Conservation (phyloP, 805 yeast genomes). For the Lipomyces sp. region DNA sequence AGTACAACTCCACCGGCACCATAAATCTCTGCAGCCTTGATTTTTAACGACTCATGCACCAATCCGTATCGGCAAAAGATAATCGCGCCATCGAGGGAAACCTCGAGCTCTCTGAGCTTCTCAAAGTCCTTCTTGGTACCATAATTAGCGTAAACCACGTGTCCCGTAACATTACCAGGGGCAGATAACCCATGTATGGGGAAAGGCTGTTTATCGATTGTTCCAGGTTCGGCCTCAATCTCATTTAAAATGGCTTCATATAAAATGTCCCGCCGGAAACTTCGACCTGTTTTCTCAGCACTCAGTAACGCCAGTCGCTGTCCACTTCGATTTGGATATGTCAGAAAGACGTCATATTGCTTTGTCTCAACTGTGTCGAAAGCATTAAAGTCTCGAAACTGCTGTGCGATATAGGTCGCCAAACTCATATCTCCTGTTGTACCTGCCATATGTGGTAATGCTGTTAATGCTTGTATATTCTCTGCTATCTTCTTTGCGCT, state of each 20-base stretch:
- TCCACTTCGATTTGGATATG: constrained; percentile 60
- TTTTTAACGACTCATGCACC: constrained; percentile 73
- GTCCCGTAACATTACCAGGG: constrained; percentile 71
- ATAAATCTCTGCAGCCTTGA: constrained; percentile 70
- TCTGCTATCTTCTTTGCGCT: constrained; percentile 64
- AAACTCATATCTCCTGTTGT: constrained; percentile 81
- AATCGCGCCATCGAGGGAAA: constrained; percentile 60
- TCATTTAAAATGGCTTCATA: constrained; percentile 27
- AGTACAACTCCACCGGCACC: constrained; percentile 72
- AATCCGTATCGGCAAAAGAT: constrained; percentile 70
- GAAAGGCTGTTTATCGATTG: constrained; percentile 24
- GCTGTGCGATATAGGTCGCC: constrained; percentile 65
- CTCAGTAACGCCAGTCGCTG: constrained; percentile 20
- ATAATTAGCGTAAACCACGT: constrained; percentile 68
- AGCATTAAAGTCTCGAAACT: constrained; percentile 49
- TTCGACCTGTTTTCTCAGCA: constrained; percentile 46
- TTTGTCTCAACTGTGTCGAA: constrained; percentile 51
- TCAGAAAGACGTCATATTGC: constrained; percentile 60
- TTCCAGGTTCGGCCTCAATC: constrained; percentile 26
- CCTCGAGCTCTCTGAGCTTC: constrained; percentile 51
- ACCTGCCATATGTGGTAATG: constrained; percentile 87
- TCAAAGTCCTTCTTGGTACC: constrained; percentile 67
- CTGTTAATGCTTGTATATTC: constrained; percentile 70
- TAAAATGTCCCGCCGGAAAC: constrained; percentile 66
- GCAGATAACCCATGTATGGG: constrained; percentile 80